Evolutionary conservation across 2,329 filamentous ascomycete species (phyloP).

Genomic region (Microcyclospora pomicola): DNA sequence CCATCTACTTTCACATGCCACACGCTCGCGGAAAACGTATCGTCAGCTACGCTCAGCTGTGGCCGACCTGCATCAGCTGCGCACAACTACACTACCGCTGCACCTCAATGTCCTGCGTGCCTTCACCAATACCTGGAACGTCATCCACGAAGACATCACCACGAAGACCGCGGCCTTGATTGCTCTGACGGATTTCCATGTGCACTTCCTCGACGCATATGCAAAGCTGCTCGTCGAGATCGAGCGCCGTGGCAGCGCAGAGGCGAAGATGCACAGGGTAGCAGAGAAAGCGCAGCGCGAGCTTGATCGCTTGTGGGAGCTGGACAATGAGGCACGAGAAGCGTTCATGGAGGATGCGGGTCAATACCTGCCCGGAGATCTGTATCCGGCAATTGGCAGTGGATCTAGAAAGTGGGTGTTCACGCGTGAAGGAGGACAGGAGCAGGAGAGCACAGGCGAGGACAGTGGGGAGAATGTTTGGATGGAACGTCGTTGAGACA

Average conservation of each 20-base stretch:
- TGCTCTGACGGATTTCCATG: conserved; percentile 67
- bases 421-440: no score
- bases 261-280: conserved; percentile 59
- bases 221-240: conserved; percentile 74
- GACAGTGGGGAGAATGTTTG: no score
- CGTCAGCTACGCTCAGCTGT: conserved; percentile 49
- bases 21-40: conserved; percentile 42
- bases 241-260: conserved; percentile 56
- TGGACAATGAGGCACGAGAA: conserved; percentile 60
- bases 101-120: conserved; percentile 52
- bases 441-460: no score
- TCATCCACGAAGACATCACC: conserved; percentile 57
- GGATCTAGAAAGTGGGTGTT: no score
- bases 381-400: conserved; percentile 4
- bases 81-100: conserved; percentile 48
- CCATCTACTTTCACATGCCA: conserved; percentile 49
- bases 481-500: no score
- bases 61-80: conserved; percentile 52
- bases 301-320: conserved; percentile 54
- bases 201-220: conserved; percentile 74
- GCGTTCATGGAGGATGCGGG: conserved; percentile 70
- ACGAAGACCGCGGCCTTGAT: conserved; percentile 62
- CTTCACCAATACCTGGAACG: conserved; percentile 54
- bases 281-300: conserved; percentile 65
- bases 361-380: conserved; percentile 55